A percentile compares a stretch with the other conserved stretches of the same genome.
phyloP scores from a whole-genome alignment of 305 asterid genomes.

The Striga hermonthica region DNA sequence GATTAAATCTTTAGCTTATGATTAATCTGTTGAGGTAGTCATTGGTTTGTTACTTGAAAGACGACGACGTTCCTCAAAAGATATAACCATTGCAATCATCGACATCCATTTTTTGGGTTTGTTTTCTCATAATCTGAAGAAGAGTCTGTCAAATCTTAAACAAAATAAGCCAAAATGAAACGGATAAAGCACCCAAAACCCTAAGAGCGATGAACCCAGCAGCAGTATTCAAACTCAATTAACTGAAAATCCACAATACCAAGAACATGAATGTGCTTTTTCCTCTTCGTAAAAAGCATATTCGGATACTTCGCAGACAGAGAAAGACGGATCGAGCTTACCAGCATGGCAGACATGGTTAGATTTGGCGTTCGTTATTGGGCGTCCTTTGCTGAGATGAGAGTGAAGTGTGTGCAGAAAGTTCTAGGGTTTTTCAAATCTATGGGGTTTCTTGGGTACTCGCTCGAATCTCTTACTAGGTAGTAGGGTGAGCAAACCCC shows the following conservation, averaged over 20 bases:
- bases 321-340: constrained; percentile 34
- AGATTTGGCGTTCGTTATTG: constrained; percentile 22
- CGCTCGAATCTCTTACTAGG: no score
- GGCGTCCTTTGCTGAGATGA: constrained; percentile 15
- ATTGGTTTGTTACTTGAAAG: no score
- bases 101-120: neutral
- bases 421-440: constrained; percentile 36
- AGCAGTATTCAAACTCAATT: constrained; percentile 9
- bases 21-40: no score
- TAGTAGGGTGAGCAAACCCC: no score
- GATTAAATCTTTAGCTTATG: no score
- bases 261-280: neutral
- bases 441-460: neutral
- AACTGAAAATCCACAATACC: neutral
- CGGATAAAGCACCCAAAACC: constrained; percentile 5
- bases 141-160: neutral
- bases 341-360: constrained; percentile 46
- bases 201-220: neutral
- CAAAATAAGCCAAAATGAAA: neutral
- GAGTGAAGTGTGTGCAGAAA: neutral
- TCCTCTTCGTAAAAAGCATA: neutral
- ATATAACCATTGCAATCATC: neutral
- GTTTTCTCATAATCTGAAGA: neutral
- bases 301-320: neutral
- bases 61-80: neutral